Conservation (phyloP, 306 rosid genomes). For the Cucumis hystrix region DNA sequence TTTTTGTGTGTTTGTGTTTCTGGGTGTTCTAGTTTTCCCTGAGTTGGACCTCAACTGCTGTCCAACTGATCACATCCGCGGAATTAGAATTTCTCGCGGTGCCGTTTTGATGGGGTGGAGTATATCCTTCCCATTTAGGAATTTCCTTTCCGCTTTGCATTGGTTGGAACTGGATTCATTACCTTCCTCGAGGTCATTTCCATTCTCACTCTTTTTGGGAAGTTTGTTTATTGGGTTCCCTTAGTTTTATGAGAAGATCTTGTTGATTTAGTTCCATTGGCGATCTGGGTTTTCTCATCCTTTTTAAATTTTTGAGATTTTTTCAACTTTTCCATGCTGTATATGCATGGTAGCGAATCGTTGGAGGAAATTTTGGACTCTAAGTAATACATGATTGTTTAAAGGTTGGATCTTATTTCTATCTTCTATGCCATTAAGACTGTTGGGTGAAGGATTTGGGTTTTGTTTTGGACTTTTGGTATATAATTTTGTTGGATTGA, state of each 20-base stretch:
- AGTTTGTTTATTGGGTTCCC: neutral
- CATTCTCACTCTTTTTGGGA: neutral
- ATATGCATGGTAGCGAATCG: neutral
- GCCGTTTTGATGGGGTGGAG: neutral
- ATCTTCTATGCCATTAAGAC: neutral
- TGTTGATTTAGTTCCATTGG: neutral
- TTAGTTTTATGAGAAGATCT: neutral
- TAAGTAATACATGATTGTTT: neutral
- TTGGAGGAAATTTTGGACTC: neutral
- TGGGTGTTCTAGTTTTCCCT: neutral
- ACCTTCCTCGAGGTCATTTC: neutral
- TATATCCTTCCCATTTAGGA: constrained; percentile 6
- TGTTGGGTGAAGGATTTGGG: neutral
- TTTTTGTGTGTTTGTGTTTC: neutral
- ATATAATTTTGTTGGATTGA: neutral
- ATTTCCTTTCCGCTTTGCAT: constrained; percentile 1
- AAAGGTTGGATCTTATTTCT: neutral
- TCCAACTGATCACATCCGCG: constrained; percentile 8
- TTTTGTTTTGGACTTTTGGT: neutral
- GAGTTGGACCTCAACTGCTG: constrained; percentile 6
- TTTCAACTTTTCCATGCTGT: neutral
- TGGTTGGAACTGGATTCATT: constrained; percentile 3
- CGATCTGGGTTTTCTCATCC: constrained; percentile 14
- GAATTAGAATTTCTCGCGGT: neutral
- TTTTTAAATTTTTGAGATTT: neutral